Percentiles rank a stretch among this genome's conserved stretches.
Evolutionary conservation across 768 basidiomycete genomes (phyloP).

Genomic region (Roridomyces roridus): DNA sequence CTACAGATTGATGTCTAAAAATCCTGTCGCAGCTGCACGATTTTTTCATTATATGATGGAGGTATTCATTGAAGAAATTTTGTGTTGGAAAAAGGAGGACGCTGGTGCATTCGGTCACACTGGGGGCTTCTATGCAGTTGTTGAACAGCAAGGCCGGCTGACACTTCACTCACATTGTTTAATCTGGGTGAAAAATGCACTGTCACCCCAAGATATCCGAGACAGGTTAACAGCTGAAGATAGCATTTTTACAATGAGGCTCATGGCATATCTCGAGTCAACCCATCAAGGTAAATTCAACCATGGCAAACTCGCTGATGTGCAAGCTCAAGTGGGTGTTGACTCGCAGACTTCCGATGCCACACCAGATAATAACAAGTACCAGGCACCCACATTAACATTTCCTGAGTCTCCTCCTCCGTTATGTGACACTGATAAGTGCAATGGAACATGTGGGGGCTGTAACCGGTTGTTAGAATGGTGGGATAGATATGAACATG

Average conservation of each 20-base stretch:
- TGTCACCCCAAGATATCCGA: conserved; percentile 40
- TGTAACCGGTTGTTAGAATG: conserved; percentile 15
- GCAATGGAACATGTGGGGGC: conserved; percentile 1
- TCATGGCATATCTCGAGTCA: background rate
- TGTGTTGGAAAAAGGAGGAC: conserved; percentile 20
- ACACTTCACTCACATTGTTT: conserved; percentile 45
- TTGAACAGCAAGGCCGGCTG: conserved; percentile 43
- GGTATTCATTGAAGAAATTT: conserved; percentile 32
- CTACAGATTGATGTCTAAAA: conserved; percentile 1
- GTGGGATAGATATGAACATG: conserved; percentile 15
- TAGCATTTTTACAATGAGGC: conserved; percentile 14
- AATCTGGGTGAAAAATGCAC: conserved; percentile 36
- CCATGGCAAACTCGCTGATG: too few relatives aligned
- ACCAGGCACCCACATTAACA: conserved; percentile 24
- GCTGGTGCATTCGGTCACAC: conserved; percentile 34
- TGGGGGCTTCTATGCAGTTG: conserved; percentile 35
- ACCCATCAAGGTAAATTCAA: background rate
- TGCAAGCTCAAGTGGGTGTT: too few relatives aligned
- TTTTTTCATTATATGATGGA: conserved; percentile 40
- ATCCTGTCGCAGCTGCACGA: conserved; percentile 36
- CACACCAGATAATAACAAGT: background rate
- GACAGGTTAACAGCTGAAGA: conserved; percentile 29
- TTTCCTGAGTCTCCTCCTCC: conserved; percentile 25
- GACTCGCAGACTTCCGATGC: too few relatives aligned
- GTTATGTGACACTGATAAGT: background rate